A percentile compares a stretch with the other conserved stretches of the same genome.
Evolutionary conservation across 176 grass and related monocot species (phyloP).

Genomic region (Rhynchospora tenuis): DNA sequence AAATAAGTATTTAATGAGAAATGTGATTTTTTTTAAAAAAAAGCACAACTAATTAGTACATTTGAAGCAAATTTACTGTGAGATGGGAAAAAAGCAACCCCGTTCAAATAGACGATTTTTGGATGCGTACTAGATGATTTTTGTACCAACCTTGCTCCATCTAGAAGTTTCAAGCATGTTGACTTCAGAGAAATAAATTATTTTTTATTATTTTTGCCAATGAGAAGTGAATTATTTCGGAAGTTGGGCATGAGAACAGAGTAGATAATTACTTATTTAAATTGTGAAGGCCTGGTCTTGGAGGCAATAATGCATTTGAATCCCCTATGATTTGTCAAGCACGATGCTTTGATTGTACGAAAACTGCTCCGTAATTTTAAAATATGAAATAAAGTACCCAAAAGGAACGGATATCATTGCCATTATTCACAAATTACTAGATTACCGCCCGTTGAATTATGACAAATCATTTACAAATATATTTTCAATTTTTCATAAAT

Average conservation of each 20-base stretch:
- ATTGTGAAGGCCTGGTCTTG: neutral
- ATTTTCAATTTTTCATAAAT: neutral
- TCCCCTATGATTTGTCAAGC: neutral
- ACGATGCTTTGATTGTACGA: neutral
- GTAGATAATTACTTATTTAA: neutral
- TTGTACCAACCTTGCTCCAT: neutral
- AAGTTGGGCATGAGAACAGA: neutral
- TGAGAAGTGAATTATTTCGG: neutral
- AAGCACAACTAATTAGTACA: neutral
- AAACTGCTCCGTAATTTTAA: neutral
- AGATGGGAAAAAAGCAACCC: neutral
- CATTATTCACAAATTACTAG: neutral
- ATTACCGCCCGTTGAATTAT: neutral
- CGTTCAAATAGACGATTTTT: neutral
- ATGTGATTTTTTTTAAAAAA: neutral
- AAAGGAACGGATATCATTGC: neutral
- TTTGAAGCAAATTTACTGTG: neutral
- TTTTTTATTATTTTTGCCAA: neutral
- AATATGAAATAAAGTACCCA: neutral
- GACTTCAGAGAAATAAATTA: neutral
- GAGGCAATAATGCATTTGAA: neutral
- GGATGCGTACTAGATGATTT: neutral
- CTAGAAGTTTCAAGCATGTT: neutral
- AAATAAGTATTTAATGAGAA: neutral
- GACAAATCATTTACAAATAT: neutral